A percentile compares a stretch with the other conserved stretches of the same genome.
Conservation (phyloP, 2,329 filamentous ascomycete genomes). For the Davidsoniella virescens region DNA sequence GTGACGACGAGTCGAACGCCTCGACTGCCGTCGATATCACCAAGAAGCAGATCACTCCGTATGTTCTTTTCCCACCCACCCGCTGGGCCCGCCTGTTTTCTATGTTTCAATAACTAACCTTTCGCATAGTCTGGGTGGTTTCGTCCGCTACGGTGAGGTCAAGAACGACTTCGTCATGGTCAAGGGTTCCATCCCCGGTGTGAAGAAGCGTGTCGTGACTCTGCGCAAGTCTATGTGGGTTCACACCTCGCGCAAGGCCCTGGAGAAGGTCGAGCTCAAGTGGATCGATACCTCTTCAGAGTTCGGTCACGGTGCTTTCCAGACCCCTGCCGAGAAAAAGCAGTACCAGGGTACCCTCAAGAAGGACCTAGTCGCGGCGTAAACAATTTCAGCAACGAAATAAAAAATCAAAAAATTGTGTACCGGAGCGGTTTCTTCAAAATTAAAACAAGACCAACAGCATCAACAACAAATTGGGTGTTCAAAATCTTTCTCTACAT, state of each 20-base stretch:
- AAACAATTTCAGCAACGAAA: conserved; percentile 17
- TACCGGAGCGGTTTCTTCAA: conserved; percentile 7
- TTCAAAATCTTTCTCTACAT: conserved; percentile 5
- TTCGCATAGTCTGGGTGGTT: conserved; percentile 70
- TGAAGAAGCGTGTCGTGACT: conserved; percentile 99
- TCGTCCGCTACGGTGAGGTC: conserved; percentile 97
- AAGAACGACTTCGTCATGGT: conserved; percentile 98
- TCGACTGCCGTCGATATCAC: conserved; percentile 91
- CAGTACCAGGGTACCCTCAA: conserved; percentile 97
- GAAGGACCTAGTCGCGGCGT: conserved; percentile 61
- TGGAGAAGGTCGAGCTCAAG: conserved; percentile 99
- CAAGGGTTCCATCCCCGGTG: conserved; percentile 94
- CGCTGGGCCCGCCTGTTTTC: not conserved
- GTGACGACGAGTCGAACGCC: conserved; percentile 74
- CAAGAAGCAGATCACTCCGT: conserved; percentile 99
- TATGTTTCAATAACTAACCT: conserved; percentile 20
- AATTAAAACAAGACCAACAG: too few relatives aligned
- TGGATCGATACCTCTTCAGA: conserved; percentile 99
- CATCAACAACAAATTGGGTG: not conserved
- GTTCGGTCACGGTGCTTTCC: conserved; percentile 99
- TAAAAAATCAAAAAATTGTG: conserved; percentile 13
- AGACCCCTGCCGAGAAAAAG: conserved; percentile 96
- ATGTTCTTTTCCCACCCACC: conserved; percentile 33
- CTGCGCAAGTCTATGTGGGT: conserved; percentile 97
- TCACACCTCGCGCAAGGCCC: conserved; percentile 85